Percentiles rank a stretch among this genome's conserved stretches.
phyloP scores from a whole-genome alignment of 2,329 filamentous ascomycete species.

The Torrubiellomyces zombiae region DNA sequence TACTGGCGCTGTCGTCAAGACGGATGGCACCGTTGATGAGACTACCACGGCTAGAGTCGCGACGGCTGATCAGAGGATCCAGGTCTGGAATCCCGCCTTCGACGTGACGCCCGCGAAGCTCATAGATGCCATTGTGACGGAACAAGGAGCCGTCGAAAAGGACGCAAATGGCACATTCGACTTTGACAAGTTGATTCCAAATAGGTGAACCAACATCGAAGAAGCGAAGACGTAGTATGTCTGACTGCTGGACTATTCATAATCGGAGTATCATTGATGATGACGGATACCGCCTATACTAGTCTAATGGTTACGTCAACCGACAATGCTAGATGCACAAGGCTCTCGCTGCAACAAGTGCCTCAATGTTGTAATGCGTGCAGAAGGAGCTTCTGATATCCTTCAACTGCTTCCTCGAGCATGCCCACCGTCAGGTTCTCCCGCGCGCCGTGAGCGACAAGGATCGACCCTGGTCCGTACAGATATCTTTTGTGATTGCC shows the following conservation, averaged over 20 bases:
- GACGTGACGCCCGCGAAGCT: slow-evolving; percentile 80
- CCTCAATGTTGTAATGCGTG: slow-evolving; percentile 27
- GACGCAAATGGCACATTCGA: slow-evolving; percentile 52
- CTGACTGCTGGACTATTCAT: too few species aligned
- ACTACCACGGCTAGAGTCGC: slow-evolving; percentile 53
- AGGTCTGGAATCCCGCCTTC: slow-evolving; percentile 94
- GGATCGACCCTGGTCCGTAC: slow-evolving; percentile 56
- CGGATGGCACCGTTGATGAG: slow-evolving; percentile 47
- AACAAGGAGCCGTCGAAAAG: slow-evolving; percentile 76
- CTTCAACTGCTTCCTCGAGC: slow-evolving; percentile 61
- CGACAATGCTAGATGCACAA: slow-evolving; percentile 1
- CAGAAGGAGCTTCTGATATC: slow-evolving; percentile 56
- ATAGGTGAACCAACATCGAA: slow-evolving; percentile 30
- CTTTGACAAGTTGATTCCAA: slow-evolving; percentile 38
- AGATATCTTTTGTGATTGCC: slow-evolving; percentile 51
- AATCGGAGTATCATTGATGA: too few species aligned
- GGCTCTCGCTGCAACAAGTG: too few species aligned
- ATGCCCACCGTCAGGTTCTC: slow-evolving; percentile 64
- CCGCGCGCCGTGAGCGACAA: slow-evolving; percentile 74
- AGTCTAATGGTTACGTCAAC: too few species aligned
- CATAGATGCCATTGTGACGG: slow-evolving; percentile 89
- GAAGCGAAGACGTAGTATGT: too few species aligned
- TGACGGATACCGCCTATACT: too few species aligned
- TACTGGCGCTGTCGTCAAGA: slow-evolving; percentile 54
- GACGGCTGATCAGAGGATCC: slow-evolving; percentile 61